Percentiles rank a stretch among this genome's conserved stretches.
Evolutionary conservation across 2,329 filamentous ascomycete species (phyloP).

Genomic region (Neofusicoccum sp.): DNA sequence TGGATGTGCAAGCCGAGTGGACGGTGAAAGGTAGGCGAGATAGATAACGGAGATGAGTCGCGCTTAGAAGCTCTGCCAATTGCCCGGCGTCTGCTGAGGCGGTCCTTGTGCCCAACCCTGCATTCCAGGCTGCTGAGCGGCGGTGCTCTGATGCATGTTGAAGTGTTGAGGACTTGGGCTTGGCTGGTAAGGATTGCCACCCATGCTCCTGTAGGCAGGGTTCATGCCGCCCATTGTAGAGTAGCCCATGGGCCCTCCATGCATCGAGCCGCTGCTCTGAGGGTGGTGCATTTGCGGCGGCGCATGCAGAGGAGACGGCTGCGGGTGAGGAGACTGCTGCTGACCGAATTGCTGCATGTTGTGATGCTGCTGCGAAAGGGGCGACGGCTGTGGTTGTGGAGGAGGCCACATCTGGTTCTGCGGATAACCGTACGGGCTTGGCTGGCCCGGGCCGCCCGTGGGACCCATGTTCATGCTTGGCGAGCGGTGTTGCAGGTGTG

Average conservation of each 20-base stretch:
- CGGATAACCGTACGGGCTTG: slow-evolving; percentile 46
- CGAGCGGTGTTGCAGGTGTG: slow-evolving; percentile 66
- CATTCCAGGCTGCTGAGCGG: slow-evolving; percentile 51
- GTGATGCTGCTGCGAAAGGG: slow-evolving; percentile 44
- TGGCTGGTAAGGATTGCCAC: slow-evolving; percentile 49
- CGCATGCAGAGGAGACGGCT: slow-evolving; percentile 50
- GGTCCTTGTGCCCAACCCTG: slow-evolving; percentile 49
- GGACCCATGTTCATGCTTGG: slow-evolving; percentile 52
- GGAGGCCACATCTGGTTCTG: slow-evolving; percentile 50
- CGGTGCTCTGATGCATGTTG: slow-evolving; percentile 40
- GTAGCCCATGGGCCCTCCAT: slow-evolving; percentile 42
- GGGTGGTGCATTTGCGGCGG: slow-evolving; percentile 49
- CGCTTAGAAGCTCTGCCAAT: slow-evolving; percentile 37
- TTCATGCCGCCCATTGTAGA: slow-evolving; percentile 47
- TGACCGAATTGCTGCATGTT: slow-evolving; percentile 47
- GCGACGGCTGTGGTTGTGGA: slow-evolving; percentile 48
- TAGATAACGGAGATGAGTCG: not conserved
- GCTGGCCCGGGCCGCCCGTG: slow-evolving; percentile 39
- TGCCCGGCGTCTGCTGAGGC: slow-evolving; percentile 38
- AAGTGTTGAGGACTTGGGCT: slow-evolving; percentile 46
- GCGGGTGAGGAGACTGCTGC: slow-evolving; percentile 43
- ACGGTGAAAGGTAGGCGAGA: not conserved
- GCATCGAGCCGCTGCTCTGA: slow-evolving; percentile 43
- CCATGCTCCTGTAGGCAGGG: slow-evolving; percentile 45
- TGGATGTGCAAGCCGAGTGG: not conserved